phyloP scores from a whole-genome alignment of 139 green algal species.

The Marvania coccoides region DNA sequence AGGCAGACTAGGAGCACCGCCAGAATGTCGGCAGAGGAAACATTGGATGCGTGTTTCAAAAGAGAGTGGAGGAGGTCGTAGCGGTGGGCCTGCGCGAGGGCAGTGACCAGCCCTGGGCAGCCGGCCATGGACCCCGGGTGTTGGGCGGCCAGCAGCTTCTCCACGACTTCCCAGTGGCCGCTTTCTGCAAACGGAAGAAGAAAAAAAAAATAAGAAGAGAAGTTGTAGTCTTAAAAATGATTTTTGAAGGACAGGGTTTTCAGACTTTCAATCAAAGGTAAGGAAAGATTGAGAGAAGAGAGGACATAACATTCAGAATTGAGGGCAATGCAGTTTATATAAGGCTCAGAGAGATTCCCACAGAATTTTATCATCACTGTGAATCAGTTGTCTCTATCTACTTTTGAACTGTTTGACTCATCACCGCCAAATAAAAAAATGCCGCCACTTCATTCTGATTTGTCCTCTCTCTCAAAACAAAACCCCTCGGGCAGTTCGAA shows the following conservation, averaged over 20 bases:
- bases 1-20: slow-evolving; percentile 11
- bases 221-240: not conserved
- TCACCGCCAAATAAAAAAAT: slow-evolving; percentile 1
- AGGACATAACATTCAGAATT: not conserved
- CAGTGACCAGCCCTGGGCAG: slow-evolving; percentile 10
- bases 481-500: too few species aligned
- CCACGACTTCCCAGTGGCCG: slow-evolving; percentile 2
- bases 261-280: not conserved
- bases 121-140: slow-evolving; percentile 5
- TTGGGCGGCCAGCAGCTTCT: slow-evolving; percentile 1
- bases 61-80: slow-evolving; percentile 4
- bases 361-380: slow-evolving; percentile 2
- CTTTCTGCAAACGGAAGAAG: not conserved
- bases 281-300: not conserved
- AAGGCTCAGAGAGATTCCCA: slow-evolving; percentile 17
- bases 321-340: not conserved
- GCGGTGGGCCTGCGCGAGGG: not conserved
- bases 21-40: not conserved
- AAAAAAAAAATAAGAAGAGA: not conserved
- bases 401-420: slow-evolving; percentile 7
- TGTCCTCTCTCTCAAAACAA: too few species aligned
- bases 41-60: not conserved
- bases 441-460: too few species aligned
- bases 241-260: not conserved
- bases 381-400: slow-evolving; percentile 22